Percentiles rank a stretch among this genome's conserved stretches.
These are phyloP conservation scores for Leishmania aethiopica DNA, from an alignment of 208 protist species.

Conservation along the genomic window DNA sequence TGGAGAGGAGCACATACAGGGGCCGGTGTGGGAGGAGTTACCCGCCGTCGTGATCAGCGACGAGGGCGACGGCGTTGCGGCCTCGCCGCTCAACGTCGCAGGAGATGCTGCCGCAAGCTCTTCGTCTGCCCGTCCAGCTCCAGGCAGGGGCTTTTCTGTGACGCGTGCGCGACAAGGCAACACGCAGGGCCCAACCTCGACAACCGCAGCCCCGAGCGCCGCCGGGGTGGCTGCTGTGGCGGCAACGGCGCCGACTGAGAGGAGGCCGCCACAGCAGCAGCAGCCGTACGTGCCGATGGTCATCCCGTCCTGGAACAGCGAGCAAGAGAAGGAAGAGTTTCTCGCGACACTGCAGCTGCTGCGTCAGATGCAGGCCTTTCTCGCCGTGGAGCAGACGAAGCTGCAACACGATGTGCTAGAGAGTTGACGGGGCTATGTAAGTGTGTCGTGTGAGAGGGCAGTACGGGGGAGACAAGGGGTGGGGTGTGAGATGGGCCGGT, in stretches of 20 bases:
- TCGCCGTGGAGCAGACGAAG: not conserved
- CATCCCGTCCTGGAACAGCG: conserved; percentile 71
- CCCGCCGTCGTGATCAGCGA: not conserved
- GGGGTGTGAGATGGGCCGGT: not conserved
- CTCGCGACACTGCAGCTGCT: conserved; percentile 52
- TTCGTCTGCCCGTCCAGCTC: not conserved
- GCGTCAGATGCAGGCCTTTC: conserved; percentile 28
- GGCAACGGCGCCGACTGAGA: not conserved
- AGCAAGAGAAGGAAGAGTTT: conserved; percentile 71
- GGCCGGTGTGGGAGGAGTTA: conserved; percentile 28
- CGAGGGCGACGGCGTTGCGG: not conserved
- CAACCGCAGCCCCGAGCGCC: not conserved
- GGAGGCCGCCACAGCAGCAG: conserved; percentile 10
- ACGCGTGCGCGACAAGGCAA: conserved; percentile 48
- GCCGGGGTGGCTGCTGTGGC: not conserved
- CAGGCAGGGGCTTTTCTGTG: conserved; percentile 48
- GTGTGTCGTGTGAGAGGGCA: not conserved
- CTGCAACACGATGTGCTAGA: not conserved
- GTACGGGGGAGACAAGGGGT: not conserved
- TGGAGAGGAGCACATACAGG: conserved; percentile 64
- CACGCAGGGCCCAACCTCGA: conserved; percentile 7
- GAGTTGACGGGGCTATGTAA: not conserved
- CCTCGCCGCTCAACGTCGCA: not conserved
- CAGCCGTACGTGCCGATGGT: conserved; percentile 50
- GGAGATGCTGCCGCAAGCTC: not conserved